A percentile compares a stretch with the other conserved stretches of the same genome.
Evolutionary conservation across 2,329 filamentous ascomycete species (phyloP).

Genomic region (Aspergillus glaucus): DNA sequence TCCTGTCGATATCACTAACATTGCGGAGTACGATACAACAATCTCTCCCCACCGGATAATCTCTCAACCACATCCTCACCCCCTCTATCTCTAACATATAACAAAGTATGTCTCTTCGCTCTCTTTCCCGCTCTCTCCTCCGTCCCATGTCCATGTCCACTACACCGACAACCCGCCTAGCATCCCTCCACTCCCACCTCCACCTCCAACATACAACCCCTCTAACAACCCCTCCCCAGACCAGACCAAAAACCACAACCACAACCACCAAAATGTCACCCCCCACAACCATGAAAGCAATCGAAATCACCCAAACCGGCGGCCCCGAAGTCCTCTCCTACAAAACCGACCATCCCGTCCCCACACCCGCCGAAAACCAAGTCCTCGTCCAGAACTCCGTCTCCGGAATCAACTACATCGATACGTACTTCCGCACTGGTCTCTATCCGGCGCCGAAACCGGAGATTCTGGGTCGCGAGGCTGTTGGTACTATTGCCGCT

Average conservation of each 20-base stretch:
- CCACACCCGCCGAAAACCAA: conserved; percentile 60
- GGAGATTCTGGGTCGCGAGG: conserved; percentile 73
- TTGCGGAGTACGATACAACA: too few relatives aligned
- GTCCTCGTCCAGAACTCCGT: conserved; percentile 75
- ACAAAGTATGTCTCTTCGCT: background rate
- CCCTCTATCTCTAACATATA: background rate
- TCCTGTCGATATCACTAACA: too few relatives aligned
- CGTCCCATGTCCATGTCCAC: background rate
- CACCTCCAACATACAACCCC: conserved; percentile 3
- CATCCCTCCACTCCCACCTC: conserved; percentile 11
- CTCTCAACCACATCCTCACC: background rate
- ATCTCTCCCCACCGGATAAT: background rate
- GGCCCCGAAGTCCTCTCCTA: conserved; percentile 66
- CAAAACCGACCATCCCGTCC: conserved; percentile 65
- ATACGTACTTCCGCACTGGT: conserved; percentile 83
- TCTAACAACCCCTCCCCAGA: conserved; percentile 1
- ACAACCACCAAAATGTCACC: conserved; percentile 34
- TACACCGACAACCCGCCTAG: conserved; percentile 5
- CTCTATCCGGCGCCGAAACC: conserved; percentile 70
- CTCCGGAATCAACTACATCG: conserved; percentile 81
- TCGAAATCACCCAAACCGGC: conserved; percentile 66
- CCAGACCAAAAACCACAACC: conserved; percentile 41
- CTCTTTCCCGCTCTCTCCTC: background rate
- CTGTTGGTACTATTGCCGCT: conserved; percentile 62
- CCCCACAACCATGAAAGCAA: conserved; percentile 64